A percentile compares a stretch with the other conserved stretches of the same genome.
phyloP scores from a whole-genome alignment of 768 basidiomycete species.

The Termitomyces titanicus region DNA sequence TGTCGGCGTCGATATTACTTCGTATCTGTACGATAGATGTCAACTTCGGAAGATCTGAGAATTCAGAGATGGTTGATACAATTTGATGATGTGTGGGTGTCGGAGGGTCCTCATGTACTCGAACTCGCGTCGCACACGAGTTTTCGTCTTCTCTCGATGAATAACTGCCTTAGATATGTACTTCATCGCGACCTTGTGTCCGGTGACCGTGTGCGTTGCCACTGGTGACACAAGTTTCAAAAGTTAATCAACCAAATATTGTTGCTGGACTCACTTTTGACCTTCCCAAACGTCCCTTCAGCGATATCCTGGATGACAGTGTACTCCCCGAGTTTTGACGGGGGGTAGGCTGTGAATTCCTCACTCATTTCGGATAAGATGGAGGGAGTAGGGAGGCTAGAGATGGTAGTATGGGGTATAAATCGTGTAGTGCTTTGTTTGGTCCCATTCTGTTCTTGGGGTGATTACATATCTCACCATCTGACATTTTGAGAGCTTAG shows the following conservation, averaged over 20 bases:
- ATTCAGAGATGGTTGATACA: conserved; percentile 49
- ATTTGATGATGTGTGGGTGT: conserved; percentile 97
- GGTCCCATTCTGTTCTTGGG: conserved; percentile 5
- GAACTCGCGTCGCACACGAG: conserved; percentile 90
- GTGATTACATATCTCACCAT: not conserved
- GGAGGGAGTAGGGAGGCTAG: conserved; percentile 16
- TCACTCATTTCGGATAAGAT: conserved; percentile 28
- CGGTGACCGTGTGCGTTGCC: conserved; percentile 91
- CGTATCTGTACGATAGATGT: conserved; percentile 49
- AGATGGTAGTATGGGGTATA: conserved; percentile 29
- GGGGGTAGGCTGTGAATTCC: conserved; percentile 36
- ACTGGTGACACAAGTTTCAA: conserved; percentile 43
- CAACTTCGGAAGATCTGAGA: conserved; percentile 8
- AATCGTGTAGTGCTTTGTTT: conserved; percentile 19
- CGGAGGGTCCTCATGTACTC: conserved; percentile 93
- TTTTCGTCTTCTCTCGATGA: conserved; percentile 86
- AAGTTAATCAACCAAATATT: not conserved
- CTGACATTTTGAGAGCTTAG: not conserved
- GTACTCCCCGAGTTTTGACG: conserved; percentile 88
- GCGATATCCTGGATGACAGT: conserved; percentile 85
- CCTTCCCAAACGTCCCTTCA: conserved; percentile 97
- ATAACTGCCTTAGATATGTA: conserved; percentile 95
- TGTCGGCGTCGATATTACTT: conserved; percentile 88
- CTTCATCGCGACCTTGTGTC: conserved; percentile 97
- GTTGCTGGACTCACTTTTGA: conserved; percentile 73